Base-by-base conservation (phyloP, 345 rosid species). In the Laguncularia racemosa region DNA sequence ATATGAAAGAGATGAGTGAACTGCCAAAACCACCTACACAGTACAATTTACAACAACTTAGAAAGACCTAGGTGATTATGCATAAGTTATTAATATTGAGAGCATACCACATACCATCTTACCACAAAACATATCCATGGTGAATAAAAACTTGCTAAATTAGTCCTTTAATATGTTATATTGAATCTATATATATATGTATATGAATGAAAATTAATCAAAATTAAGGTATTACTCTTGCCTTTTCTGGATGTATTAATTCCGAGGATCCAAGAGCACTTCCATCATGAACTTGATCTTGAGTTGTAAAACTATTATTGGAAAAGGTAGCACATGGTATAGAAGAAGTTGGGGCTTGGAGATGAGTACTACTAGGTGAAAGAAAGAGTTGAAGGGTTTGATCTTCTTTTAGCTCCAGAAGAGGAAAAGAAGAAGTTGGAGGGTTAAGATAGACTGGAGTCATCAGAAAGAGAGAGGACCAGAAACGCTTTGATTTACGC, bases 371-470 rank as follows among this genome's bases (percentile, higher is more conserved):
- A 71, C 47, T 78, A 59, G 21, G 46, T 12, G 16, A 68, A 57
- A 55, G 23, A 60, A 33, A 33, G 13, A 74, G 73, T n/a, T 70
- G 65, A 55, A 61, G 67, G 49, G 58, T 59, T 14, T 61, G 75
- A 16, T 74, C 78, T 55, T 65, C 67, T n/a, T 61, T 66, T 18
- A 55, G 44, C 21, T 62, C 71, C 47, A 33, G 61, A 43, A 56
- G 48, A 52, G 72, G 75, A 49, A 67, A 64, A 33, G 78, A 51
- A 48, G 64, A 46, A 12, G 71, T 51, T 10, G 61, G 44, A 47
- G 69, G 59, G 26, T 70, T 71, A 63, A 71, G 71, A 63, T 56
- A 67, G 43, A 62, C 50, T 0, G 83, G 72, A 50, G 75, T 53
- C 83, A 78, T 74, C 7, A 13, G 44, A 47, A 40, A 20, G 59